Evolutionary conservation across 2,329 filamentous ascomycete species (phyloP), one percentile per base, ranked within the genome.

Genomic region (Calonectria hawksworthii): DNA sequence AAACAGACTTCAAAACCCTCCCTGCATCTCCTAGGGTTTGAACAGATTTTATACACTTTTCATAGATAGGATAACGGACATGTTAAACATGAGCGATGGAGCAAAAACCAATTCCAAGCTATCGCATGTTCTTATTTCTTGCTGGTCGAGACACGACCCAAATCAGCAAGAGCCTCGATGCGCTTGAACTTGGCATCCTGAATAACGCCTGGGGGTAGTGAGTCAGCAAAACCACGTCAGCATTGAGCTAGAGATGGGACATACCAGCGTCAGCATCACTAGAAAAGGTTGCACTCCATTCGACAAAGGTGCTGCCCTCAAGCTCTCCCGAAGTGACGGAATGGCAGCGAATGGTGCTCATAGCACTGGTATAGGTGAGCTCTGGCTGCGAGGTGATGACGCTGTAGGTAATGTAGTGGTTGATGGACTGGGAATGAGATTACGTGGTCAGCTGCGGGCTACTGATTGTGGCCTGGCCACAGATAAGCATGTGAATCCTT

Each of bases 151-250:
- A 85, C 88, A 80, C 89, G 88, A 73, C 90, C 92, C 50, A 94
- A 88, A 80, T 94, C 93, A 64, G 91, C 90, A 47, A 95, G 88
- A 65, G 92, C 93, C 83, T 94, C 93, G 67, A 92, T 92, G 76
- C 93, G 92, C 90, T 95, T 95, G 89, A 92, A 95, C 87, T 93
- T 94, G 80, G 93, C 93, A 82, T 95, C 93, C 84, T 93, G 91
- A 77, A 95, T 94, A 74, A 94, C 93, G 79, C 90, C 93, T 94
- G 73, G 4, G 69, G 51, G 38, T 26, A n/a, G 13, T 14, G 65
- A 81, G 47, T 83, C 71, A 67, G 74, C 41, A 28, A 18, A 30
- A 28, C 10, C 16, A 26, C 28, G 26, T 32, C 28, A 26, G n/a
- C 9, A 66, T 28, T 2, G 1, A n/a, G 16, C 3, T 6, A 28